A percentile compares a stretch with the other conserved stretches of the same genome.
These are phyloP conservation scores for Lichenothelia convexa DNA, from an alignment of 495 filamentous ascomycete species.

Conservation along the genomic window DNA sequence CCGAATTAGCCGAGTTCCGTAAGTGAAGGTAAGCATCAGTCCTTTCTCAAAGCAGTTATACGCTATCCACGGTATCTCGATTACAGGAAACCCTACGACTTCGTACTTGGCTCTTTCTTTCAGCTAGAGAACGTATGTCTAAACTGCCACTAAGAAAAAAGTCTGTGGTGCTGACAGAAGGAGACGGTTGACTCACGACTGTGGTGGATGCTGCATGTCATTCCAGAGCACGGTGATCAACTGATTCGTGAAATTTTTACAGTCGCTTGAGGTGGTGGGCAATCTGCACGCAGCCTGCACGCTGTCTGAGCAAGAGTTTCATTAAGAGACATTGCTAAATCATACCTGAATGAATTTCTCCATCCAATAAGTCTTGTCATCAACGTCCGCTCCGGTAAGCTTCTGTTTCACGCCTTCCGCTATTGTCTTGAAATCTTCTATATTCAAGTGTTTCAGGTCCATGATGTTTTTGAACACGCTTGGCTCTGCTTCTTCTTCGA, in stretches of 20 bases:
- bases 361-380: constrained; percentile 37
- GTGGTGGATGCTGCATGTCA: constrained; percentile 49
- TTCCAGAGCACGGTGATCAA: constrained; percentile 49
- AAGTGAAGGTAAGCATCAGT: too few relatives aligned
- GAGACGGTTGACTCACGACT: constrained; percentile 28
- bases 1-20: constrained; percentile 9
- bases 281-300: constrained; percentile 25
- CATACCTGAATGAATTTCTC: constrained; percentile 30
- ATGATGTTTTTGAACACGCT: constrained; percentile 16
- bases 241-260: constrained; percentile 34
- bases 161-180: too few relatives aligned
- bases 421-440: constrained; percentile 1
- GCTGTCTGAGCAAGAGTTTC: too few relatives aligned
- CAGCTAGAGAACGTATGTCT: too few relatives aligned
- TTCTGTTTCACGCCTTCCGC: neutral
- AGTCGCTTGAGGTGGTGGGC: constrained; percentile 33
- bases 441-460: neutral
- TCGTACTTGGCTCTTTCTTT: too few relatives aligned
- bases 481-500: constrained; percentile 17
- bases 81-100: too few relatives aligned
- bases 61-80: too few relatives aligned
- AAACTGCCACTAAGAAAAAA: too few relatives aligned
- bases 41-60: too few relatives aligned
- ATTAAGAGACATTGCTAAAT: too few relatives aligned
- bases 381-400: neutral